Percentiles rank a stretch among this genome's conserved stretches.
Evolutionary conservation across 192 early-diverging fungal species (phyloP).

Genomic region (Coemansia sp.): DNA sequence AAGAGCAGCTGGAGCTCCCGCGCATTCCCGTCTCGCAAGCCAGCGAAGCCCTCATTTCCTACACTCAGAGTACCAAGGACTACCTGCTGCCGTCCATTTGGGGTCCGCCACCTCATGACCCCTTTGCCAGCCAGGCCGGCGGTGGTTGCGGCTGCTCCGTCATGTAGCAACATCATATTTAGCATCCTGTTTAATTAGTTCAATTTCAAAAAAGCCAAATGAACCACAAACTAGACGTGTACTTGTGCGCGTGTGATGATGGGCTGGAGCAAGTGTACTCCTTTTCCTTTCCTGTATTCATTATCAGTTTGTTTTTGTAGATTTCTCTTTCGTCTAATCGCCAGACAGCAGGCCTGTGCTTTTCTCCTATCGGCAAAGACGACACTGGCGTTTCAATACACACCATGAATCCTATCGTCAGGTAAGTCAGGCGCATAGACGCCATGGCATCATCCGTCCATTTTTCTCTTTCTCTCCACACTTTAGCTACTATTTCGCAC

Average conservation of each 20-base stretch:
- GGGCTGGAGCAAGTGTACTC: background rate
- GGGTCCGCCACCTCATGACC: slow-evolving; percentile 63
- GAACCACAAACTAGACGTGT: too few relatives aligned
- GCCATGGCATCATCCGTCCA: background rate
- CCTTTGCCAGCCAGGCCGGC: slow-evolving; percentile 59
- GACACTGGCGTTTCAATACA: background rate
- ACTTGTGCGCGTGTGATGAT: background rate
- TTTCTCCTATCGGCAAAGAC: background rate
- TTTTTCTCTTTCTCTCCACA: background rate
- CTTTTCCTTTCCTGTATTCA: background rate
- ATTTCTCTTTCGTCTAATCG: background rate
- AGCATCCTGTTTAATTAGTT: too few relatives aligned
- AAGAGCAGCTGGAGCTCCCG: slow-evolving; percentile 75
- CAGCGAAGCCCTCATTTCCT: slow-evolving; percentile 59
- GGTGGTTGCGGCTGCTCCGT: slow-evolving; percentile 54
- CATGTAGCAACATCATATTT: slow-evolving; percentile 29
- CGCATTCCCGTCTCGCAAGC: slow-evolving; percentile 78
- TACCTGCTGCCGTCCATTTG: slow-evolving; percentile 60
- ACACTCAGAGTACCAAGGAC: slow-evolving; percentile 61
- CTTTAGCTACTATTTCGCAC: background rate
- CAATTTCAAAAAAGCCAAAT: too few relatives aligned
- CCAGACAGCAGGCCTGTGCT: background rate
- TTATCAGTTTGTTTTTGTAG: background rate
- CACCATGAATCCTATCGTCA: slow-evolving; percentile 18
- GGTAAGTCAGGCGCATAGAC: slow-evolving; percentile 10